Conservation (phyloP, 139 green algal genomes). For the Asterochloris sp. region DNA sequence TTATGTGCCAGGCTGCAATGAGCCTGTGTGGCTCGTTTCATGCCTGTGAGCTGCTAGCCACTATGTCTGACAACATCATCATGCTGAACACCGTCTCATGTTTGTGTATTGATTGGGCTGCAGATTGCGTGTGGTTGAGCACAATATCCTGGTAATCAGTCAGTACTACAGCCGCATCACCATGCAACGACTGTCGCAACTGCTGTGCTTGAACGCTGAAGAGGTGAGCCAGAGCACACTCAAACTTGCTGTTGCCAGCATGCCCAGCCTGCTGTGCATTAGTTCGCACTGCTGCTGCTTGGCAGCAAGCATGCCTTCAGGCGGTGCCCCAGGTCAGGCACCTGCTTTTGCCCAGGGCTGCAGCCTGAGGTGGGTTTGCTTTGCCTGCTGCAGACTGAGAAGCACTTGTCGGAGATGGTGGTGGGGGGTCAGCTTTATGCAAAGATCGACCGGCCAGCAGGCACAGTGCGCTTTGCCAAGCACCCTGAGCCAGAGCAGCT, state of each 20-base stretch:
- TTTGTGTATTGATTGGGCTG: not conserved
- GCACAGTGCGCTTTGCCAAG: constrained; percentile 74
- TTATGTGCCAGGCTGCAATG: too few species aligned
- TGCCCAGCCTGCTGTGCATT: not conserved
- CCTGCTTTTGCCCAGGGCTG: too few species aligned
- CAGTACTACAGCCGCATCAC: constrained; percentile 85
- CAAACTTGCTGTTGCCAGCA: not conserved
- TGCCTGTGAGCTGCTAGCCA: too few species aligned
- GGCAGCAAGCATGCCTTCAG: not conserved
- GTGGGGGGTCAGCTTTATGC: constrained; percentile 71
- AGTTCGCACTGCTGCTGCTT: not conserved
- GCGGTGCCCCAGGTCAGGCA: not conserved
- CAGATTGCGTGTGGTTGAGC: constrained; percentile 76
- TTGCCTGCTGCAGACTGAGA: constrained; percentile 69
- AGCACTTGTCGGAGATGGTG: constrained; percentile 89
- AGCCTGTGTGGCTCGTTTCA: too few species aligned
- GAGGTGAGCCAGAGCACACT: constrained; percentile 44
- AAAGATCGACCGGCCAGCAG: constrained; percentile 91
- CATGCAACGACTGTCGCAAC: constrained; percentile 69
- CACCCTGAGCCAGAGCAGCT: constrained; percentile 26
- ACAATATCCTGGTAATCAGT: constrained; percentile 92
- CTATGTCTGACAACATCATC: too few species aligned
- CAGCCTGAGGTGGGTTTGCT: not conserved
- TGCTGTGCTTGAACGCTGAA: constrained; percentile 76
- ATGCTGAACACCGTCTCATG: too few species aligned